Conservation (phyloP, 257 asterid genomes). For the Solanum bukasovii region DNA sequence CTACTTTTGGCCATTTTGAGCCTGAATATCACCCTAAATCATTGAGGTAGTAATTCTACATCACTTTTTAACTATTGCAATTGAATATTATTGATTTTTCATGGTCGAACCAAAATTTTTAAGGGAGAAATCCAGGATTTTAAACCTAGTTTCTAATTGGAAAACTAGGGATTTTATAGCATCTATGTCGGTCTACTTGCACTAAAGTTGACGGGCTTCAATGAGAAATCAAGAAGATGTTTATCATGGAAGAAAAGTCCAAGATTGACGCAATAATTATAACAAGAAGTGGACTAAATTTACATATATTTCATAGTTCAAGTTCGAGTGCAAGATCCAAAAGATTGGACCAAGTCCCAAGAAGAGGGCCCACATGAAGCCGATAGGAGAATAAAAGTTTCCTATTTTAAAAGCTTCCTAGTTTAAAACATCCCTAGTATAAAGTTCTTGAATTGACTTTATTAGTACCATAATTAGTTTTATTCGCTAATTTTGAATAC, state of each 20-base stretch:
- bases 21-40: neutral
- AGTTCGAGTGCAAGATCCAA: neutral
- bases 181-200: neutral
- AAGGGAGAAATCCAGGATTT: neutral
- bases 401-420: no score
- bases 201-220: neutral
- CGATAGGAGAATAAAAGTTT: no score
- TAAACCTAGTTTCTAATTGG: neutral
- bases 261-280: neutral
- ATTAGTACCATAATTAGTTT: neutral
- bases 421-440: neutral
- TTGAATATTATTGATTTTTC: neutral
- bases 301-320: neutral
- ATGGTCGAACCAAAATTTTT: neutral
- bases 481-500: neutral
- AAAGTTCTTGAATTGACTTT: neutral
- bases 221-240: no score
- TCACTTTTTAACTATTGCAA: neutral
- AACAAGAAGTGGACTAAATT: neutral
- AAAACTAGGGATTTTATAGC: neutral
- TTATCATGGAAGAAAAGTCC: no score
- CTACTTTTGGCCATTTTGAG: neutral
- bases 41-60: no score
- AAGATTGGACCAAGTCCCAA: no score
- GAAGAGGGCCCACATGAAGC: no score